Evolutionary conservation across 768 basidiomycete genomes (phyloP).

Genomic region (Neoboletus subvelutipes): DNA sequence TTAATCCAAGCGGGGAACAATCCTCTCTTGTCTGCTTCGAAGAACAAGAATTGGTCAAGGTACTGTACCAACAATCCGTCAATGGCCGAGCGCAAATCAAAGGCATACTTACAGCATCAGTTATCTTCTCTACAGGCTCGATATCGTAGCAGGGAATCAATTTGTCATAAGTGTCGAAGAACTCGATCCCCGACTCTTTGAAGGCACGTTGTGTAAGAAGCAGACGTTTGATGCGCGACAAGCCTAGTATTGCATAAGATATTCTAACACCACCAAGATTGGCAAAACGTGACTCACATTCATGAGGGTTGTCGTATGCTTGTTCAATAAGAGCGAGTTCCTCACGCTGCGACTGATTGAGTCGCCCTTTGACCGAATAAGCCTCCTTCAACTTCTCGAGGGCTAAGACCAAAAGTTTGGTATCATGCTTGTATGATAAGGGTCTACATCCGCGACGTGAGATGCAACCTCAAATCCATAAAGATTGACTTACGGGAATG

Average conservation of each 20-base stretch:
- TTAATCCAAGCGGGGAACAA: conserved; percentile 99
- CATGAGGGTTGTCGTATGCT: conserved; percentile 99
- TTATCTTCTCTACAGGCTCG: conserved; percentile 99
- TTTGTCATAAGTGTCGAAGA: conserved; percentile 97
- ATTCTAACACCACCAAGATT: background rate
- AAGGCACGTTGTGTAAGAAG: conserved; percentile 96
- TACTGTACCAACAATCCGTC: conserved; percentile 48
- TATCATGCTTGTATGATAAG: conserved; percentile 98
- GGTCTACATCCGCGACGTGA: conserved; percentile 48
- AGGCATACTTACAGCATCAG: conserved; percentile 73
- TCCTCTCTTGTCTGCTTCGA: conserved; percentile 97
- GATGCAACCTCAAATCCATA: background rate
- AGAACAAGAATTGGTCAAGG: conserved; percentile 97
- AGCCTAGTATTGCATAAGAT: conserved; percentile 40
- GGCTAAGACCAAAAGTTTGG: conserved; percentile 93
- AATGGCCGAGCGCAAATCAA: background rate
- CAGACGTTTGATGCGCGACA: conserved; percentile 97
- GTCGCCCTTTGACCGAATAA: conserved; percentile 94
- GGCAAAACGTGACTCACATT: conserved; percentile 54
- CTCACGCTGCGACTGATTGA: conserved; percentile 98
- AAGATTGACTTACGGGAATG: conserved; percentile 74
- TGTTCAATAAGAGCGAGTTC: conserved; percentile 98
- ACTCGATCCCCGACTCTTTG: conserved; percentile 97
- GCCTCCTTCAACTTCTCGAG: conserved; percentile 99
- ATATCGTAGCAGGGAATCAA: conserved; percentile 99